Evolutionary conservation across 2,329 filamentous ascomycete species (phyloP), one percentile per base, ranked within the genome.

Genomic region (Claviceps cyperi): DNA sequence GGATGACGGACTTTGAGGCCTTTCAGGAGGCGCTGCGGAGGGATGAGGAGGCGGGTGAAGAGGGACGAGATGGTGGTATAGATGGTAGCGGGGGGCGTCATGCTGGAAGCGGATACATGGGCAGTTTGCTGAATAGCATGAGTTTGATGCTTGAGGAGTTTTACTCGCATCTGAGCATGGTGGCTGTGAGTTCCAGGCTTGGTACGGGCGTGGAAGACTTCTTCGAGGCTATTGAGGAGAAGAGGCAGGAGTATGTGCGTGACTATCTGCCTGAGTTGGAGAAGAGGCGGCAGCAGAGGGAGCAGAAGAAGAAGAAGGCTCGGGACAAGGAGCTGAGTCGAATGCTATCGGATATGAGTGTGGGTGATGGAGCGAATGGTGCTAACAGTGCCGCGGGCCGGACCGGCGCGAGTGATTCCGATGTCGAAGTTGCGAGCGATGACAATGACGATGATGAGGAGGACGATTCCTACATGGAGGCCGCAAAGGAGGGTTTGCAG

Each of bases 1-100:
- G 94, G 92, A 98, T 98, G 92, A 94, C 90, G 5, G 91, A 98
- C 66, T 98, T 96, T 61, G 92, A 98, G 57, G 81, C 86, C 1
- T 98, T 98, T 69, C 92, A 97, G 64, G 80, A 80, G 15, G 91
- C 94, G 1, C 73, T 98, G 44, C 78, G 80, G 46, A 71, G 78
- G 24, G 92, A 97, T 61, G 87, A 96, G 64, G 81, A 84, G 50
- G 74, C 76, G 7, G 88, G 89, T 44, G 81, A 78, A 0, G 85
- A 89, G 60, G 86, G 85, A 13, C 81, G 84, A 14, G 74, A 77
- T 28, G 88, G 89, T 57, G 82, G 79, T 9, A 74, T 77, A 7
- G 22, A 4, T 15, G 24, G 21, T n/a, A 88, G 89, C 57, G 83
- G 79, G 8, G 74, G 76, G 41, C 77, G 77, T 7, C 77, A 79